phyloP scores from a whole-genome alignment of 2,329 filamentous ascomycete genomes.

The Teratosphaeria viscida region DNA sequence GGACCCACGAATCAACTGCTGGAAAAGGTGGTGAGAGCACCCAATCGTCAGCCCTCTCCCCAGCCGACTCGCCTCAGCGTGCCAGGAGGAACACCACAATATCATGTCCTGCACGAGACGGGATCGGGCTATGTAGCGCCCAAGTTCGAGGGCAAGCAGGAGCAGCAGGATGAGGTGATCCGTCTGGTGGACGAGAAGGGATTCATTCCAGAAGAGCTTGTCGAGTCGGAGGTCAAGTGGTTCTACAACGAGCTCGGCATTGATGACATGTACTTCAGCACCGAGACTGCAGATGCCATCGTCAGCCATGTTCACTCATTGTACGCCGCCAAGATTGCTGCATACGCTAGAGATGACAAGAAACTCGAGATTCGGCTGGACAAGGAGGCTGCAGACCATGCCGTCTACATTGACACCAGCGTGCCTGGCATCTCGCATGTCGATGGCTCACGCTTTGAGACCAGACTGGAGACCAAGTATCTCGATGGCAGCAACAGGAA shows the following conservation, averaged over 20 bases:
- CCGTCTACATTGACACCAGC: constrained; percentile 97
- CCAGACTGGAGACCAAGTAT: constrained; percentile 89
- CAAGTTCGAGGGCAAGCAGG: constrained; percentile 82
- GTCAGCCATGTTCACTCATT: constrained; percentile 91
- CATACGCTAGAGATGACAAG: constrained; percentile 86
- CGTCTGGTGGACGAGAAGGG: constrained; percentile 65
- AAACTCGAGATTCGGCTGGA: constrained; percentile 88
- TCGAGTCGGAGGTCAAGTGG: constrained; percentile 82
- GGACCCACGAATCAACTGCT: constrained; percentile 45
- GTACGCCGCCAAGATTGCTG: constrained; percentile 92
- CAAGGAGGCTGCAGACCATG: constrained; percentile 89
- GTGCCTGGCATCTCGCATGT: constrained; percentile 70
- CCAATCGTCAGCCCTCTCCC: constrained; percentile 64
- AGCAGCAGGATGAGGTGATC: constrained; percentile 88
- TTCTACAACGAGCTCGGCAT: constrained; percentile 98
- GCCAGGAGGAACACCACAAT: constrained; percentile 48
- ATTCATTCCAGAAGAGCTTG: constrained; percentile 75
- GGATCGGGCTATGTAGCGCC: constrained; percentile 92
- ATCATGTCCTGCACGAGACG: constrained; percentile 63
- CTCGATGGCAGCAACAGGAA: constrained; percentile 63
- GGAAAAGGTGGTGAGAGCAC: constrained; percentile 42
- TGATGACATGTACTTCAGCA: constrained; percentile 96
- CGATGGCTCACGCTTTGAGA: constrained; percentile 81
- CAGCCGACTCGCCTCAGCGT: constrained; percentile 78
- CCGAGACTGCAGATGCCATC: constrained; percentile 76